These are phyloP conservation scores for Cladosporium velox DNA, from an alignment of 2,329 filamentous ascomycete genomes.

Conservation along the genomic window DNA sequence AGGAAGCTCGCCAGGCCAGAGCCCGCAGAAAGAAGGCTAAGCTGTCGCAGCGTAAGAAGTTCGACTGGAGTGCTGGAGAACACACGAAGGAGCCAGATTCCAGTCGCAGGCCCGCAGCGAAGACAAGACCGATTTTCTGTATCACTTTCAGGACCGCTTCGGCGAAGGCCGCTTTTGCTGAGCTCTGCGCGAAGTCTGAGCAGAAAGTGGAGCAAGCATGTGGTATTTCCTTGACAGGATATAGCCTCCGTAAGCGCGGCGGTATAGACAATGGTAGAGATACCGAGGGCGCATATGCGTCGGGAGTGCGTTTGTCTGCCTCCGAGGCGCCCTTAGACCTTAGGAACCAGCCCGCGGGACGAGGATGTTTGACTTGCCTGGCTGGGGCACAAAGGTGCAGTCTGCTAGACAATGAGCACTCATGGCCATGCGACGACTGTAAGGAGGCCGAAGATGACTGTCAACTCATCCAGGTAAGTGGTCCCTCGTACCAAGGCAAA, in stretches of 20 bases:
- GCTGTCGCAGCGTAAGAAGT: neutral
- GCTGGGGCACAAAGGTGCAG: slow-evolving; percentile 36
- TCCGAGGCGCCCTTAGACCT: slow-evolving; percentile 22
- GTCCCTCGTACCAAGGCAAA: neutral
- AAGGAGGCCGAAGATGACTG: slow-evolving; percentile 37
- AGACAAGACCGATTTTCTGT: neutral
- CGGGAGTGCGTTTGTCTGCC: neutral
- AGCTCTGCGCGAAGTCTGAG: neutral
- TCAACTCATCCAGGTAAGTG: slow-evolving; percentile 35
- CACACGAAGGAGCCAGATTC: neutral
- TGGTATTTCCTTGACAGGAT: slow-evolving; percentile 20
- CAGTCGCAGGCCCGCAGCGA: neutral
- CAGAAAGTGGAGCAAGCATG: neutral
- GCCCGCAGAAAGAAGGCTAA: slow-evolving; percentile 3
- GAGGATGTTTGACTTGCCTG: slow-evolving; percentile 38
- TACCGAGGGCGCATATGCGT: neutral
- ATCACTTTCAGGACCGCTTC: neutral
- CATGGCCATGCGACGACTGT: slow-evolving; percentile 44
- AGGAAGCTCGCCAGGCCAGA: slow-evolving; percentile 23
- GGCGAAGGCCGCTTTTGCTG: neutral
- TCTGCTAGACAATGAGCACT: slow-evolving; percentile 36
- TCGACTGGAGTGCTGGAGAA: neutral
- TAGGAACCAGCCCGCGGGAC: slow-evolving; percentile 31
- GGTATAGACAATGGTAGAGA: neutral
- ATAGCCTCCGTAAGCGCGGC: slow-evolving; percentile 20